Evolutionary conservation across 768 basidiomycete species (phyloP).

Genomic region (Leccinum imitatum): DNA sequence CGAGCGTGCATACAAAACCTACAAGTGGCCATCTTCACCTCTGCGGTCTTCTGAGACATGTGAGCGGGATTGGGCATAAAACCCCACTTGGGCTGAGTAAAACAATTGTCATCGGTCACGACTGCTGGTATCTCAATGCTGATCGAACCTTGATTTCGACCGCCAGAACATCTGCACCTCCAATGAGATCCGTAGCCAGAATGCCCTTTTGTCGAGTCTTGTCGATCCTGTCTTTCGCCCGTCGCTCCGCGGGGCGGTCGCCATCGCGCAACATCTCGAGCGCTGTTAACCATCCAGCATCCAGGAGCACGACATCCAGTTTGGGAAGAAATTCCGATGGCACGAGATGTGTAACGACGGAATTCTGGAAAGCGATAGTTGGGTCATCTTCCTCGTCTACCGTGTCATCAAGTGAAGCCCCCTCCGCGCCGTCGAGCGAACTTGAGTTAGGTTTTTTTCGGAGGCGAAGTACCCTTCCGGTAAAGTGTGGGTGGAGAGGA

Average conservation of each 20-base stretch:
- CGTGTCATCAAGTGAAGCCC: conserved; percentile 11
- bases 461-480: conserved; percentile 72
- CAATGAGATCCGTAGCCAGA: conserved; percentile 79
- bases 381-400: conserved; percentile 41
- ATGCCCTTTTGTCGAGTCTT: conserved; percentile 52
- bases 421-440: conserved; percentile 9
- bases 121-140: not conserved
- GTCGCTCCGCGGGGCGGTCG: conserved; percentile 57
- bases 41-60: conserved; percentile 56
- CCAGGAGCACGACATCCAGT: conserved; percentile 47
- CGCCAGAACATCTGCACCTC: conserved; percentile 54
- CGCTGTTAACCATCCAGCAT: conserved; percentile 56
- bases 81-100: conserved; percentile 90
- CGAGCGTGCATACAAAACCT: conserved; percentile 89
- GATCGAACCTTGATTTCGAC: conserved; percentile 87
- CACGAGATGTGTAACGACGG: conserved; percentile 65
- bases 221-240: conserved; percentile 60
- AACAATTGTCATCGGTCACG: conserved; percentile 1
- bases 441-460: conserved; percentile 50
- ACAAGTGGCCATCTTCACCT: conserved; percentile 70
- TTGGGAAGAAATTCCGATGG: conserved; percentile 58
- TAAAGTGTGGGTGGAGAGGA: conserved; percentile 46
- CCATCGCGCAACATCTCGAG: conserved; percentile 48
- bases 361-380: conserved; percentile 55
- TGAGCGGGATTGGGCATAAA: conserved; percentile 71